These are phyloP conservation scores for Litsea cubeba DNA, from an alignment of 164 flowering plant genomes.

Conservation along the genomic window DNA sequence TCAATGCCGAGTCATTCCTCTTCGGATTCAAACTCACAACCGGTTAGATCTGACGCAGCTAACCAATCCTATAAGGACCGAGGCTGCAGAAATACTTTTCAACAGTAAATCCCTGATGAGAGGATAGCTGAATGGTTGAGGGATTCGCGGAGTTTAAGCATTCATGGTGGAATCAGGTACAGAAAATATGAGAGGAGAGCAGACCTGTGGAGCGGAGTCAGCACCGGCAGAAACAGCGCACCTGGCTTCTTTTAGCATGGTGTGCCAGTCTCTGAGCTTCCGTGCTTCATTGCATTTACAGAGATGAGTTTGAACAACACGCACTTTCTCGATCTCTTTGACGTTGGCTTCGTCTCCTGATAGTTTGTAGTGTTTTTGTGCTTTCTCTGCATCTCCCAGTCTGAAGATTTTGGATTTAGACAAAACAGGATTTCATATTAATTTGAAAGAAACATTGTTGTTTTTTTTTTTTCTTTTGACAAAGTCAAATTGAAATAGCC, in stretches of 20 bases:
- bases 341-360: conserved; percentile 35
- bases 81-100: too few relatives aligned
- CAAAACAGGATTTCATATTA: background rate
- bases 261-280: conserved; percentile 47
- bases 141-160: too few relatives aligned
- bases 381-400: conserved; percentile 72
- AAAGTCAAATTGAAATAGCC: too few relatives aligned
- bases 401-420: conserved; percentile 25
- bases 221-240: conserved; percentile 57
- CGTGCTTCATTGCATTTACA: conserved; percentile 43
- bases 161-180: too few relatives aligned
- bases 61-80: too few relatives aligned
- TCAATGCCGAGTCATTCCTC: too few relatives aligned
- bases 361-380: conserved; percentile 48
- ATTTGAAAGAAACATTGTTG: background rate
- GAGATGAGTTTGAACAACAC: conserved; percentile 37
- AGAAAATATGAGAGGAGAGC: background rate
- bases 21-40: too few relatives aligned
- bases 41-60: too few relatives aligned
- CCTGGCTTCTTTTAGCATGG: conserved; percentile 44
- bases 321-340: conserved; percentile 36
- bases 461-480: too few relatives aligned
- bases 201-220: conserved; percentile 75
- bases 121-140: too few relatives aligned
- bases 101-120: too few relatives aligned